Evolutionary conservation across 1,284 basidiomycete genomes (phyloP).

Genomic region (Malassezia globosa): DNA sequence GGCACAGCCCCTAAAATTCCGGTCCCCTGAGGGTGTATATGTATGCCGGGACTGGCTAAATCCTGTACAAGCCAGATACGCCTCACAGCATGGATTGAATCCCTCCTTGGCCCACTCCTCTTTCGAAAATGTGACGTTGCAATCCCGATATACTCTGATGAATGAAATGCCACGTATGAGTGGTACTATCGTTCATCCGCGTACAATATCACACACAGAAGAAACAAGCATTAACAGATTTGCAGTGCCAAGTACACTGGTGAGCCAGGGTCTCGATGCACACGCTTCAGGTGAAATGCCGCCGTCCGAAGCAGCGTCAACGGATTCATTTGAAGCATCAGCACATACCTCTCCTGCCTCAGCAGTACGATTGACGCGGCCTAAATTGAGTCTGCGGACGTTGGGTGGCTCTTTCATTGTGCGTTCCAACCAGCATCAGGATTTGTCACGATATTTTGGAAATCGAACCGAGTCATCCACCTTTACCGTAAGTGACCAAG

Average conservation of each 20-base stretch:
- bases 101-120: neutral
- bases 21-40: conserved; percentile 32
- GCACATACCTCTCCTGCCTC: too few species aligned
- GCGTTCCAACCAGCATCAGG: conserved; percentile 66
- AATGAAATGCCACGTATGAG: conserved; percentile 2
- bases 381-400: conserved; percentile 75
- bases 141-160: neutral
- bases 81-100: neutral
- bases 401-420: conserved; percentile 81
- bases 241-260: conserved; percentile 8
- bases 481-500: conserved; percentile 12
- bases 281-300: conserved; percentile 17
- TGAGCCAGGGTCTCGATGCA: conserved; percentile 36
- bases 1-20: conserved; percentile 11
- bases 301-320: too few species aligned
- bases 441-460: conserved; percentile 58
- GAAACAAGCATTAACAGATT: neutral
- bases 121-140: neutral
- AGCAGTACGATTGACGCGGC: conserved; percentile 51
- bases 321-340: too few species aligned
- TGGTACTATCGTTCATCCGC: neutral
- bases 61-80: conserved; percentile 4
- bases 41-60: conserved; percentile 23
- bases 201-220: neutral
- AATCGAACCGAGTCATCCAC: conserved; percentile 56